Percentiles rank a stretch among this genome's conserved stretches.
Conservation (phyloP, 1,284 basidiomycete genomes). For the Ceratobasidium theobromae region DNA sequence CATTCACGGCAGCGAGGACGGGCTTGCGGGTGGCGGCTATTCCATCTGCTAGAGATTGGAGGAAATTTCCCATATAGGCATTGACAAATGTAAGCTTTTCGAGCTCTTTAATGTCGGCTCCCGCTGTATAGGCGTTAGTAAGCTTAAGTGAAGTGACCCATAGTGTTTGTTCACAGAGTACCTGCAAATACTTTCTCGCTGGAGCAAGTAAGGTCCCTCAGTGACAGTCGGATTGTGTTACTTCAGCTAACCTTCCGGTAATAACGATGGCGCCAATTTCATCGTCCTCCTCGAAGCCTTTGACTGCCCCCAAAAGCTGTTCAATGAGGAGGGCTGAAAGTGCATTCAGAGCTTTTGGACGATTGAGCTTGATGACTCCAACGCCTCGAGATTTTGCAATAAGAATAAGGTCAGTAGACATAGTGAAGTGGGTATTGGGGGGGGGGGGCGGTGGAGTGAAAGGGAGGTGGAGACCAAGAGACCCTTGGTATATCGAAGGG, state of each 20-base stretch:
- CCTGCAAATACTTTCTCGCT: slow-evolving; percentile 33
- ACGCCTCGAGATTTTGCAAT: slow-evolving; percentile 22
- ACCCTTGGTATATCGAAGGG: neutral
- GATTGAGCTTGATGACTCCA: slow-evolving; percentile 30
- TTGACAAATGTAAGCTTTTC: slow-evolving; percentile 49
- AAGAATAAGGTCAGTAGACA: slow-evolving; percentile 28
- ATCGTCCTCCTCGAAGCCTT: slow-evolving; percentile 26
- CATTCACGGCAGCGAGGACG: slow-evolving; percentile 63
- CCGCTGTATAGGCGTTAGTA: slow-evolving; percentile 39
- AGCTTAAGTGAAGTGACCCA: neutral
- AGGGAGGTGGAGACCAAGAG: neutral
- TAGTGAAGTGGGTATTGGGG: neutral
- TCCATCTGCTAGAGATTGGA: slow-evolving; percentile 56
- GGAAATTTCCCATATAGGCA: slow-evolving; percentile 61
- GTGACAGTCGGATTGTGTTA: neutral
- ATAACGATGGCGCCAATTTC: slow-evolving; percentile 34
- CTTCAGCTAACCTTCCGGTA: slow-evolving; percentile 17
- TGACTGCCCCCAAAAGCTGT: slow-evolving; percentile 25
- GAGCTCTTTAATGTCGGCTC: slow-evolving; percentile 48
- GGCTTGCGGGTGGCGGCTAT: slow-evolving; percentile 59
- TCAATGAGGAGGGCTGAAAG: slow-evolving; percentile 29
- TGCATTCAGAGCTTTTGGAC: slow-evolving; percentile 30
- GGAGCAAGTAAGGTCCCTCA: neutral
- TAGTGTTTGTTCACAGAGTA: neutral
- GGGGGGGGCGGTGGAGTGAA: neutral